Base-by-base conservation (phyloP, 495 filamentous ascomycete species). In the Opeltia flavorubescens region DNA sequence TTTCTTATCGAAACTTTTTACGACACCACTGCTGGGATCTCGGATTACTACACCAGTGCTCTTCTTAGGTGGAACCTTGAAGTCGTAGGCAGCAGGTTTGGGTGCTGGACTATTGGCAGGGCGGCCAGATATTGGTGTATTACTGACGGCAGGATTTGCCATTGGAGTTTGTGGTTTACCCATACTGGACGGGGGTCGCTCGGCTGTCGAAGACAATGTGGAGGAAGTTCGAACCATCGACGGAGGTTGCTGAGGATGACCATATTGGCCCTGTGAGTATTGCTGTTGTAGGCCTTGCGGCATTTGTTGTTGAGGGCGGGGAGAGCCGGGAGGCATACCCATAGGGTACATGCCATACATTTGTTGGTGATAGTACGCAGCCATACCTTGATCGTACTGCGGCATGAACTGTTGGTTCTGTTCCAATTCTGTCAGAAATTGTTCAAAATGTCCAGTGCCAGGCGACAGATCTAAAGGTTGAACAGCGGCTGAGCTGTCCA, bases 161-260 rank as follows among this genome's bases (percentile, higher is more conserved):
- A 63, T 69, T 35, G 67, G 75, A 28, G 70, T 78, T 54, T 69
- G 75, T 17, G 71, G 71, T 54, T 84, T 84, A 31, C 82, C 76
- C 39, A 88, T 73, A 62, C 84, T 89, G 20, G 88, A 89, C 13
- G 74, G 68, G 8, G 88, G 86, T 45, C 86, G 78, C 53, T 91
- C 81, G 47, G 38, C 38, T 5, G 70, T 70, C 23, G 64, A 59
- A 20, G 81, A 89, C 30, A 89, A 67, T 59, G 91, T 83, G 5
- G 88, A 94, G 3, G 84, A 76, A 41, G 77, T 83, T 55, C 89
- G 82, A 6, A 87, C 89, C 77, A 94, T 84, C 8, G 80, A 67
- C 18, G 77, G 73, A 13, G 77, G 65, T 59, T 76, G 71, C 38
- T 68, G 66, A 48, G 68, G 66, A 55, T 68, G 59, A 49, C 66